A percentile compares a stretch with the other conserved stretches of the same genome.
phyloP scores from a whole-genome alignment of 176 grass and related monocot species.

The Olyra latifolia region DNA sequence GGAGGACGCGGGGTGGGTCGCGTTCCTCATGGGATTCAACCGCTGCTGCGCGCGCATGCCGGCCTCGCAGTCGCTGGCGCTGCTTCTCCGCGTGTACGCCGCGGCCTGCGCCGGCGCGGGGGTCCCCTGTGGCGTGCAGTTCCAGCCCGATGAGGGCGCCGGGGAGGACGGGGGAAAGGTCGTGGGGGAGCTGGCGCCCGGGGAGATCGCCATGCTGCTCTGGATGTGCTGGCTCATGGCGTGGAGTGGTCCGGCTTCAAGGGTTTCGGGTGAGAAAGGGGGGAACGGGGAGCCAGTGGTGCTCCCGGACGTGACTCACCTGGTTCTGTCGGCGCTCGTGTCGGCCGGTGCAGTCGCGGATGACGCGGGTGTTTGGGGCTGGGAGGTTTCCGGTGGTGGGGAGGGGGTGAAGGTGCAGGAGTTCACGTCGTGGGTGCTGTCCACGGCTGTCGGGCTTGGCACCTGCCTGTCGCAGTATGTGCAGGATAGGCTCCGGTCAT shows the following conservation, averaged over 20 bases:
- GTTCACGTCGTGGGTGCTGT: conserved; percentile 68
- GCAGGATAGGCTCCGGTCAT: conserved; percentile 51
- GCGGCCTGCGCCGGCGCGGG: conserved; percentile 44
- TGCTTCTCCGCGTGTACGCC: conserved; percentile 65
- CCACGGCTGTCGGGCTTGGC: conserved; percentile 49
- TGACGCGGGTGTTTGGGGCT: conserved; percentile 57
- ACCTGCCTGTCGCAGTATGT: conserved; percentile 62
- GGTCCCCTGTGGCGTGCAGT: conserved; percentile 41
- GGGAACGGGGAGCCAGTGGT: conserved; percentile 38
- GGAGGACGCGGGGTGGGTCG: conserved; percentile 40
- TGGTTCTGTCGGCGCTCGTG: conserved; percentile 67
- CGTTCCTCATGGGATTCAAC: conserved; percentile 77
- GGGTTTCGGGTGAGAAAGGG: neutral
- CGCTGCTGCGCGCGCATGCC: conserved; percentile 72
- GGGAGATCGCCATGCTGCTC: conserved; percentile 60
- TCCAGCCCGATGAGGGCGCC: conserved; percentile 41
- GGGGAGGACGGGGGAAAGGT: conserved; percentile 49
- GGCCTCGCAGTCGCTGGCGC: conserved; percentile 54
- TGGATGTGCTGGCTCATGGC: conserved; percentile 88
- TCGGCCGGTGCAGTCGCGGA: conserved; percentile 50
- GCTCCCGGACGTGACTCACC: conserved; percentile 63
- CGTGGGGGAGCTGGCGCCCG: conserved; percentile 48
- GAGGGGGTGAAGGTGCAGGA: conserved; percentile 66
- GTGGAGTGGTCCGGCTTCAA: conserved; percentile 23
- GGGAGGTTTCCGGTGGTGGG: conserved; percentile 42